Evolutionary conservation across 1,284 basidiomycete genomes (phyloP).

Genomic region (Gomphus bonarii): DNA sequence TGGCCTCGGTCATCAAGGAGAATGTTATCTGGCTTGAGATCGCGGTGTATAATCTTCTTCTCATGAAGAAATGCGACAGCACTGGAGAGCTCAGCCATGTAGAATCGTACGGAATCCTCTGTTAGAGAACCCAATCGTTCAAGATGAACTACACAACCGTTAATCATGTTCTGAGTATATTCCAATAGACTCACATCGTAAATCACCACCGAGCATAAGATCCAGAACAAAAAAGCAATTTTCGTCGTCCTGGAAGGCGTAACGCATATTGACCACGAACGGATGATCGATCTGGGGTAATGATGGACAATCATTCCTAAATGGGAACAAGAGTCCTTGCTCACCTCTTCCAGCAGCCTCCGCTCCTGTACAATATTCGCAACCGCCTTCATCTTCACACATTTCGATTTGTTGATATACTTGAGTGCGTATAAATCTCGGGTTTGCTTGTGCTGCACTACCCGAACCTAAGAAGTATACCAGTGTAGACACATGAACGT

Average conservation of each 20-base stretch:
- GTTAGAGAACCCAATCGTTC: conserved; percentile 77
- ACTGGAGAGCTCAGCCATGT: conserved; percentile 83
- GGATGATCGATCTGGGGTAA: conserved; percentile 81
- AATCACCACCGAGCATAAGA: conserved; percentile 94
- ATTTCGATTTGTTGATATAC: conserved; percentile 98
- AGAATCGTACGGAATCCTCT: conserved; percentile 84
- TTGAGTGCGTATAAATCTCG: conserved; percentile 94
- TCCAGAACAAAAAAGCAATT: conserved; percentile 99
- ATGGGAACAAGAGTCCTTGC: conserved; percentile 19
- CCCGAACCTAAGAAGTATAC: conserved; percentile 67
- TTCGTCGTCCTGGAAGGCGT: conserved; percentile 98
- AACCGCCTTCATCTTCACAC: conserved; percentile 96
- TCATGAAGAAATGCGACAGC: conserved; percentile 89
- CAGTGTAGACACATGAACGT: neutral
- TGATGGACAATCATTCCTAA: conserved; percentile 1
- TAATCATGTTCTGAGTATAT: neutral
- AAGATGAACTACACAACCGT: conserved; percentile 66
- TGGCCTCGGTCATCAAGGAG: conserved; percentile 92
- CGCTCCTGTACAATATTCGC: conserved; percentile 96
- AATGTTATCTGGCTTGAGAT: conserved; percentile 97
- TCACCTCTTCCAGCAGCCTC: conserved; percentile 82
- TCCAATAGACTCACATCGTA: conserved; percentile 63
- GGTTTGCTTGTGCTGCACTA: conserved; percentile 97
- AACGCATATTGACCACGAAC: conserved; percentile 92
- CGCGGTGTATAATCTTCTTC: conserved; percentile 89